Evolutionary conservation across 192 early-diverging fungal genomes (phyloP).

Genomic region (Podila horticola): DNA sequence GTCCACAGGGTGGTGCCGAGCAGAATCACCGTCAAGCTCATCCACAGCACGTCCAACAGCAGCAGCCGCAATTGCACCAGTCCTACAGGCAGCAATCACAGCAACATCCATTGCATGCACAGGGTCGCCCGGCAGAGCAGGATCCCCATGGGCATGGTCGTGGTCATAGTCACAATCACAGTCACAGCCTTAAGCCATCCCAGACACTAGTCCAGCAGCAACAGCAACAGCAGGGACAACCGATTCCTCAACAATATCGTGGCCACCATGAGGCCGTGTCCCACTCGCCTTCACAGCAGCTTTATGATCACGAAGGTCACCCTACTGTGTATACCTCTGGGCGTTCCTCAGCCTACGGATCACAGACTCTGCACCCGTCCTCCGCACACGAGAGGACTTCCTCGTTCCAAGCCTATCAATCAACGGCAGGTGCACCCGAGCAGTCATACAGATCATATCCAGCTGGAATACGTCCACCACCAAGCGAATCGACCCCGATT

Average conservation of each 20-base stretch:
- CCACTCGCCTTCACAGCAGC: background rate
- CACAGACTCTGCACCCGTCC: conserved; percentile 27
- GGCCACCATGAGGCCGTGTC: conserved; percentile 12
- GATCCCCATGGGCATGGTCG: background rate
- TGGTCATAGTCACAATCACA: too few species aligned
- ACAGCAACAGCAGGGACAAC: background rate
- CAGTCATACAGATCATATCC: conserved; percentile 14
- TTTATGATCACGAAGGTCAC: conserved; percentile 39
- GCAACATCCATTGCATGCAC: background rate
- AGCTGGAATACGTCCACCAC: background rate
- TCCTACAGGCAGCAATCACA: background rate
- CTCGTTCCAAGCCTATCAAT: conserved; percentile 4
- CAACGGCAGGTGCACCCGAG: conserved; percentile 12
- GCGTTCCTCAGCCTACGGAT: conserved; percentile 20
- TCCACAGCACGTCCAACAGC: conserved; percentile 3
- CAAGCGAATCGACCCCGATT: background rate
- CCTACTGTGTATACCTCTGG: conserved; percentile 16
- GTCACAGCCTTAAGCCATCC: too few species aligned
- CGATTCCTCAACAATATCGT: conserved; percentile 10
- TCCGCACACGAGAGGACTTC: conserved; percentile 13
- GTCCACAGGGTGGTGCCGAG: background rate
- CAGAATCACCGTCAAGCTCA: conserved; percentile 6
- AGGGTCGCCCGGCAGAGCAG: background rate
- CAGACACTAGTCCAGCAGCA: too few species aligned
- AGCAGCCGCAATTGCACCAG: background rate